phyloP scores from a whole-genome alignment of 139 green algal species.

The Nannochloris sp. region DNA sequence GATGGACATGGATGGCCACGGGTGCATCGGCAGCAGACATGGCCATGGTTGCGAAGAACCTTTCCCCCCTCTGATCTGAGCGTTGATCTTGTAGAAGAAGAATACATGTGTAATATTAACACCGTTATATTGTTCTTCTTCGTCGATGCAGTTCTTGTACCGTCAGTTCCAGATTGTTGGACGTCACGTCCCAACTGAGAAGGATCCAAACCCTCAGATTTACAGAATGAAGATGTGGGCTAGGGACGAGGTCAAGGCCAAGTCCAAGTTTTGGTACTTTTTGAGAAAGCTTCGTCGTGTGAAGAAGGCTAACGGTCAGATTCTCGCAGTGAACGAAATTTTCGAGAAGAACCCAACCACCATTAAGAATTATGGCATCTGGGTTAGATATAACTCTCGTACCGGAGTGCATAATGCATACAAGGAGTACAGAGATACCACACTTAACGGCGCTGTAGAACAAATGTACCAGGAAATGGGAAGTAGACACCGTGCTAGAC shows the following conservation, averaged over 20 bases:
- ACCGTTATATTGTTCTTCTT: background rate
- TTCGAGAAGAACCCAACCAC: conserved; percentile 91
- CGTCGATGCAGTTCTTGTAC: conserved; percentile 73
- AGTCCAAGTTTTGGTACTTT: conserved; percentile 99
- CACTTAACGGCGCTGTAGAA: conserved; percentile 91
- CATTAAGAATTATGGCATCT: conserved; percentile 99
- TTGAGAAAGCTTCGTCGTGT: conserved; percentile 88
- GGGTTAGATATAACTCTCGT: conserved; percentile 94
- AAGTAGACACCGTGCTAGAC: conserved; percentile 85
- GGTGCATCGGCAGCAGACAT: too few species aligned
- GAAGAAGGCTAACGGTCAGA: conserved; percentile 99
- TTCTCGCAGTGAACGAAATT: conserved; percentile 96
- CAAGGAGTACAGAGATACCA: conserved; percentile 99
- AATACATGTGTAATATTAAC: too few species aligned
- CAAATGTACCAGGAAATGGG: conserved; percentile 98
- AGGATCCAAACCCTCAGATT: conserved; percentile 74
- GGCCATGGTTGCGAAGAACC: too few species aligned
- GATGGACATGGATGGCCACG: too few species aligned
- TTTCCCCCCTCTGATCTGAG: too few species aligned
- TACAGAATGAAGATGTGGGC: conserved; percentile 99
- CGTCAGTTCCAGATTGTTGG: conserved; percentile 99
- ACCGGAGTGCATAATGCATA: conserved; percentile 96
- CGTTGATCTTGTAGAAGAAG: too few species aligned
- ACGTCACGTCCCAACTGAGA: conserved; percentile 85
- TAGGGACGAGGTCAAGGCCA: conserved; percentile 79